phyloP scores from a whole-genome alignment of 352 stramenopile species.

The Peronosclerospora sorghi region DNA sequence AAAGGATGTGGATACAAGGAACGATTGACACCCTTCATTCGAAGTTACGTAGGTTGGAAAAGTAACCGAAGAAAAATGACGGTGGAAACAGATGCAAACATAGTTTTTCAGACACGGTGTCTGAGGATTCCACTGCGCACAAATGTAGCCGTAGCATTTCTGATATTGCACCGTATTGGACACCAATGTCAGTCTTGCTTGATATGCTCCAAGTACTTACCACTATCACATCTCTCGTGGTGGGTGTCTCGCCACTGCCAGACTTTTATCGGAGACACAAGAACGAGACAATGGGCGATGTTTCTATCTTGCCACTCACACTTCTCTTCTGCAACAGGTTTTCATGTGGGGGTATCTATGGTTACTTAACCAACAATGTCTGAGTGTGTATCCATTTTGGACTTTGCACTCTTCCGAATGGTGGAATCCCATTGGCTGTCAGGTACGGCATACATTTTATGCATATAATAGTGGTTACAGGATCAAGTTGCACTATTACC shows the following conservation, averaged over 20 bases:
- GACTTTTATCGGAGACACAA: conserved; percentile 25
- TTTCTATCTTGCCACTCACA: conserved; percentile 21
- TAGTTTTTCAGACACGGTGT: conserved; percentile 1
- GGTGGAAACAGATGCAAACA: conserved; percentile 2
- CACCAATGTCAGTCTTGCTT: conserved; percentile 5
- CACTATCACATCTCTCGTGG: conserved; percentile 14
- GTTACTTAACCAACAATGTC: conserved; percentile 23
- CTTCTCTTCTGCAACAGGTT: conserved; percentile 25
- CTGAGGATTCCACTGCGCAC: conserved; percentile 2
- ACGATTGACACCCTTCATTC: no score
- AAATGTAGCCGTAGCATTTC: conserved; percentile 7
- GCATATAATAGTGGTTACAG: no score
- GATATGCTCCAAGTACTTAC: conserved; percentile 22
- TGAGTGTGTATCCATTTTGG: no score
- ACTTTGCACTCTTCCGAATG: no score
- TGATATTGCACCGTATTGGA: conserved; percentile 5
- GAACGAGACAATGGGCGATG: conserved; percentile 18
- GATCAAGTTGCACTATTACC: no score
- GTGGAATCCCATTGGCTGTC: no score
- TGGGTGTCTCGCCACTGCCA: conserved; percentile 22
- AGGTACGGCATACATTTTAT: no score
- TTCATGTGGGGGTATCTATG: conserved; percentile 33
- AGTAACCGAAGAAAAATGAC: no score
- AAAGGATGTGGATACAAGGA: no score
- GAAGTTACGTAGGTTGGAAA: no score